Base-by-base conservation (phyloP, 2,329 filamentous ascomycete species). In the Cryphonectria radicalis region DNA sequence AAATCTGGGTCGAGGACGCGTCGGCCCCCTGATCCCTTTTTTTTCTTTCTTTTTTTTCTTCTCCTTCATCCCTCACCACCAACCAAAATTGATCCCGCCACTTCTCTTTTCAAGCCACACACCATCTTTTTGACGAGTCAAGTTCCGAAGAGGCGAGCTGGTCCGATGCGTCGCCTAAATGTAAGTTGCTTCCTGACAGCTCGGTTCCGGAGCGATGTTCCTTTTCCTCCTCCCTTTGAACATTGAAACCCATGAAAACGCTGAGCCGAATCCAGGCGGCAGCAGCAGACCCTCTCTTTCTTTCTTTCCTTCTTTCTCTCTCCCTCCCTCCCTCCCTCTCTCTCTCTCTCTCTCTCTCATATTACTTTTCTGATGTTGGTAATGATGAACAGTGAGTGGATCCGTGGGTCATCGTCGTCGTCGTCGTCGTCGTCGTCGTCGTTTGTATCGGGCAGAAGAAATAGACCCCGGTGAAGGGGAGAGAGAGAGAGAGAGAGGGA, bases 1-100 rank as follows among this genome's bases (percentile, higher is more conserved):
- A 60, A 64, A 60, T 50, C 66, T 46, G 68, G 66, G 28, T 35
- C 57, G 62, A 64, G 62, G 62, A 64, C 62, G 62, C 62, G 62
- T 64, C 62, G 62, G 40, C 62, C 22, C 62, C 62, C 62, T 22
- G 46, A 50, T 50, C 22, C 46, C 22, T n/a, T 50, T 22, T 4
- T 22, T 46, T 22, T 8, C 17, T 6, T 50, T 50, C 22, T n/a
- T 43, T 22, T 3, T 46, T 17, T 19, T 46, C n/a, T n/a, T n/a
- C n/a, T 17, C 17, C 17, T 46, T 22, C 17, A 14, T 32, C 32
- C 32, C 14, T 46, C 43, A 19, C 2, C 43, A 46, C 43, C 43
- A 46, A 22, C 43, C 43, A 46, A 6, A 2, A 46, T 22, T 8
- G 1, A 19, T 43, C 40, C 40, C 43, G 28, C 13, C 22, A n/a